A percentile compares a stretch with the other conserved stretches of the same genome.
Conservation (phyloP, 2,329 filamentous ascomycete species). For the Botrytis hyacinthi region DNA sequence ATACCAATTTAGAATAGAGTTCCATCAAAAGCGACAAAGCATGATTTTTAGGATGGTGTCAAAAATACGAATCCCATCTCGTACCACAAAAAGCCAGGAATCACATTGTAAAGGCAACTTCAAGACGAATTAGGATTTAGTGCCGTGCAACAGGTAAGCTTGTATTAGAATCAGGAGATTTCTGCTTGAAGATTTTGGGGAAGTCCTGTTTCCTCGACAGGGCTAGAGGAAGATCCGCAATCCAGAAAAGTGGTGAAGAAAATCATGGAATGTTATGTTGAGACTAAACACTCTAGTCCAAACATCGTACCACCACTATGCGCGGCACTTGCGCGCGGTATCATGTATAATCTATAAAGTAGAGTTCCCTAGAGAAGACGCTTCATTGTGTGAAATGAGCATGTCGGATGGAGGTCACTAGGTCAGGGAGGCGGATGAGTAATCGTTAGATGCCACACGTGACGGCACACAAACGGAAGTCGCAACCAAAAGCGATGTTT, state of each 20-base stretch:
- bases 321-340: background rate
- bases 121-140: background rate
- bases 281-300: background rate
- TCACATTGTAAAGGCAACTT: background rate
- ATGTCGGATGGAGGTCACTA: background rate
- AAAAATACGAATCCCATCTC: background rate
- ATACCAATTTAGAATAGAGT: background rate
- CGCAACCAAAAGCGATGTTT: background rate
- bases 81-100: background rate
- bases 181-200: background rate
- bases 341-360: background rate
- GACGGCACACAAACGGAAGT: background rate
- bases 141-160: background rate
- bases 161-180: background rate
- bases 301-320: background rate
- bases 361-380: background rate
- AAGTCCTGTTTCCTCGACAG: background rate
- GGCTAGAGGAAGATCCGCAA: background rate
- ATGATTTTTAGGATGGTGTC: background rate
- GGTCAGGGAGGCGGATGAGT: background rate
- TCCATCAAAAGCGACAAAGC: background rate
- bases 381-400: background rate
- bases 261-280: background rate
- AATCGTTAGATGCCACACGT: background rate
- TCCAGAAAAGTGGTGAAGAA: background rate